Evolutionary conservation across 305 asterid species (phyloP).

Genomic region (Fraxinus paxiana): DNA sequence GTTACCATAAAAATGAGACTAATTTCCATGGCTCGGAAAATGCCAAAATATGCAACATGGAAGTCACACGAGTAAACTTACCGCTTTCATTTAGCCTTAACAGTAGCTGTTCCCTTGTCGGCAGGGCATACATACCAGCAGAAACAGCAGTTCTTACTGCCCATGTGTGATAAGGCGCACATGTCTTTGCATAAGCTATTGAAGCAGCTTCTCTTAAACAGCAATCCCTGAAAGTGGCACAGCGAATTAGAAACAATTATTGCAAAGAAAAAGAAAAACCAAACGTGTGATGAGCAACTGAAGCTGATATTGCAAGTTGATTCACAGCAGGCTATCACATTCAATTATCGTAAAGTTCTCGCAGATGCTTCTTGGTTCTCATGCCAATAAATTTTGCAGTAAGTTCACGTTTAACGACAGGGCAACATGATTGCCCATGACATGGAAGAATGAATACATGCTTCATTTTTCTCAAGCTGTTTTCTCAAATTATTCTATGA

Average conservation of each 20-base stretch:
- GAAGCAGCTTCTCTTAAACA: conserved; percentile 82
- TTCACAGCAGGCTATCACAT: not conserved
- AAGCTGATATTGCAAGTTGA: not conserved
- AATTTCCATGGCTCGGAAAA: not conserved
- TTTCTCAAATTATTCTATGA: not conserved
- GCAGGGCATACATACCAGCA: conserved; percentile 96
- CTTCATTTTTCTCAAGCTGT: not conserved
- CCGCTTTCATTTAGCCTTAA: conserved; percentile 76
- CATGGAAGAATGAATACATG: not conserved
- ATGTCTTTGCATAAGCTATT: conserved; percentile 72
- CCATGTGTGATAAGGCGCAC: conserved; percentile 98
- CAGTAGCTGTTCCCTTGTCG: conserved; percentile 81
- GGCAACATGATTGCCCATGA: not conserved
- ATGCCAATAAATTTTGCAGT: not conserved
- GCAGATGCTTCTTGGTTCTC: not conserved
- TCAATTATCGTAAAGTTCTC: not conserved
- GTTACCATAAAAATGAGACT: not conserved
- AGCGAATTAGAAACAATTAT: not conserved
- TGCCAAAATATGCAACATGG: not conserved
- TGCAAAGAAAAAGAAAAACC: not conserved
- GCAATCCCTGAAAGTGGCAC: conserved; percentile 44
- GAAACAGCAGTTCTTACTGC: conserved; percentile 87
- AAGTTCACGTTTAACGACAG: not conserved
- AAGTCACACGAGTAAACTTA: conserved; percentile 27
- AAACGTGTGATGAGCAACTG: not conserved